Percentiles rank a stretch among this genome's conserved stretches.
phyloP scores from a whole-genome alignment of 805 yeast genomes.

The Starmerella apis region DNA sequence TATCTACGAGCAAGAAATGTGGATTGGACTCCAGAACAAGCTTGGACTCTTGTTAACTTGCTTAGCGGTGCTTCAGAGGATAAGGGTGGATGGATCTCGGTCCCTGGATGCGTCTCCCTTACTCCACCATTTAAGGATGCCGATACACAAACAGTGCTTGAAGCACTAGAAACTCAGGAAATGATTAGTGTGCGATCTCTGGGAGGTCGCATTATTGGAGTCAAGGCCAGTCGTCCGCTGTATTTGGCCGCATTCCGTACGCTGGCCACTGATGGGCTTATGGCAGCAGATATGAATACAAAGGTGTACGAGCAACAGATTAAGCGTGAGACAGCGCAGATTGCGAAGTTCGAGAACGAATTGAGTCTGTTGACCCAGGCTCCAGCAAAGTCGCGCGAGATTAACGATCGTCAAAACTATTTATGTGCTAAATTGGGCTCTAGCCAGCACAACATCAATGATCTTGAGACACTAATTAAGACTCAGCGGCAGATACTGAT shows the following conservation, averaged over 20 bases:
- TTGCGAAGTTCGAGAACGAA: constrained; percentile 61
- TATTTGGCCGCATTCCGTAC: constrained; percentile 67
- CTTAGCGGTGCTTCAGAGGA: constrained; percentile 35
- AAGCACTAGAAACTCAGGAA: constrained; percentile 69
- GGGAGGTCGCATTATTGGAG: constrained; percentile 58
- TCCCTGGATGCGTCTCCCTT: constrained; percentile 23
- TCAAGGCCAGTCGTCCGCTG: constrained; percentile 76
- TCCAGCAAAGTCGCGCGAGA: constrained; percentile 44
- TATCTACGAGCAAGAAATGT: constrained; percentile 38
- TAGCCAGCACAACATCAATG: constrained; percentile 32
- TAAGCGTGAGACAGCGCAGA: constrained; percentile 49
- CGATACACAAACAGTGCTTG: constrained; percentile 38
- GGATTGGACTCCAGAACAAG: constrained; percentile 66
- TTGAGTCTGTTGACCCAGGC: constrained; percentile 31
- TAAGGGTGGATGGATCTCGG: constrained; percentile 18
- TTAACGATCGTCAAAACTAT: constrained; percentile 54
- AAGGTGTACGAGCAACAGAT: constrained; percentile 47
- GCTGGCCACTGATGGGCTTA: constrained; percentile 46
- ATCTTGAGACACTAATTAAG: not conserved
- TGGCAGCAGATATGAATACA: constrained; percentile 54
- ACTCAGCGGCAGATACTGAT: constrained; percentile 33
- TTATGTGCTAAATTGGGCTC: constrained; percentile 55
- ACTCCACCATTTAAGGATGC: constrained; percentile 36
- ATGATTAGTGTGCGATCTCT: constrained; percentile 60
- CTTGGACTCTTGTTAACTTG: constrained; percentile 69